Evolutionary conservation across 1,139 yeast genomes (phyloP).

Genomic region (Tardiomyces depauwii): DNA sequence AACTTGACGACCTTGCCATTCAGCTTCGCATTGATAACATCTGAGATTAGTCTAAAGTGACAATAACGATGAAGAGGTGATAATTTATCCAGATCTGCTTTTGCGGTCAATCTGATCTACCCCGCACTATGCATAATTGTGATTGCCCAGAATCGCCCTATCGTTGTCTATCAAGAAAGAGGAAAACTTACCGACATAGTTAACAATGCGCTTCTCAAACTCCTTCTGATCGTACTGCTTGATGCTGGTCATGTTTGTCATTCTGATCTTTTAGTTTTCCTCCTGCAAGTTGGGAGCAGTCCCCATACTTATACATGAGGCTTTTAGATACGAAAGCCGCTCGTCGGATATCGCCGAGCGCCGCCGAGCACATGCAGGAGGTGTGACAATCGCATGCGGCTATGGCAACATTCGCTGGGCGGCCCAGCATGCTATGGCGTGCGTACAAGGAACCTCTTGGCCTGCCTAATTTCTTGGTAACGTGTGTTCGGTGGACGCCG

Average conservation of each 20-base stretch:
- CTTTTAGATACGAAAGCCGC: too few species aligned
- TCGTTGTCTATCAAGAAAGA: background rate
- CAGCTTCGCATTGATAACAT: slow-evolving; percentile 66
- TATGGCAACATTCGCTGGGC: too few species aligned
- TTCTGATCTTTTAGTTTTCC: too few species aligned
- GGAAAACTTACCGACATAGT: slow-evolving; percentile 10
- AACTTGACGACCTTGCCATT: slow-evolving; percentile 63
- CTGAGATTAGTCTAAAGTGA: background rate
- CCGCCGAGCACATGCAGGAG: background rate
- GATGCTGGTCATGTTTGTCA: slow-evolving; percentile 4
- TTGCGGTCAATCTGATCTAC: too few species aligned
- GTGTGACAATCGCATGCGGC: background rate
- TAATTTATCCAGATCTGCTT: too few species aligned
- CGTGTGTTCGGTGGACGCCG: too few species aligned
- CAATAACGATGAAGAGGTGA: background rate
- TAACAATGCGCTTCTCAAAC: slow-evolving; percentile 12
- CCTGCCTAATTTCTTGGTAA: too few species aligned
- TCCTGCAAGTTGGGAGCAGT: too few species aligned
- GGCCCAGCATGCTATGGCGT: too few species aligned
- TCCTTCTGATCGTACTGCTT: slow-evolving; percentile 9
- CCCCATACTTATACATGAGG: too few species aligned
- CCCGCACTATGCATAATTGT: background rate
- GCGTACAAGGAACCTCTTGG: too few species aligned
- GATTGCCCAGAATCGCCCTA: background rate
- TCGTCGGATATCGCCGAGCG: too few species aligned